Evolutionary conservation across 192 early-diverging fungal species (phyloP), one percentile per base, ranked within the genome.

Genomic region (Gamsiella multidivaricata): DNA sequence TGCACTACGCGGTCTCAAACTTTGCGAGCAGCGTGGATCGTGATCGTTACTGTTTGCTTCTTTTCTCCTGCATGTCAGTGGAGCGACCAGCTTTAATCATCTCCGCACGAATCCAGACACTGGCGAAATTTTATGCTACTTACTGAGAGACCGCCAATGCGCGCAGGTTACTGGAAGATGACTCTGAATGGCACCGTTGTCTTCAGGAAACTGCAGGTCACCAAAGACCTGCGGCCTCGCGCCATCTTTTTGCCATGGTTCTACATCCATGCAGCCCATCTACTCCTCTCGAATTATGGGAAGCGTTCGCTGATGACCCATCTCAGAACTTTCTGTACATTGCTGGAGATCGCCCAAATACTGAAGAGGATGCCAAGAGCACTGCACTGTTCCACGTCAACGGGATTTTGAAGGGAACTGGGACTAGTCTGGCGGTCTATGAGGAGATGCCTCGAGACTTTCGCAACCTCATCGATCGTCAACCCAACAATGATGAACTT

Each of bases 221-320:
- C 18, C 41, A 67, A 26, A 37, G 14, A 2, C 11, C 32, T 14
- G 12, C 8, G 14, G 2, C 37, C 45, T 12, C 70, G 7, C 49
- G 68, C 22, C 34, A 34, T n/a, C 45, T 70, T 23, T 80, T 80
- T 65, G 36, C 61, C 5, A 20, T 37, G n/a, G 64, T 79, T 22
- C 11, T 70, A 7, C 20, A 47, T 17, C 28, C 41, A 29, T 59
- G 67, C 29, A 36, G 20, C 22, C 67, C 52, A 5, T 23, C 39
- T 2, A 11, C 54, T 25, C 51, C 41, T 12, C 1, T 7, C 20
- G 20, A 15, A 9, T 29, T 65, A 39, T 65, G 52, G 63, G 63
- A 54, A 6, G 28, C 7, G n/a, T 61, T 67, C 33, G 25, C 53
- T 0, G 0, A 5, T 31, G 22, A 65, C 36, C 43, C 67, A 12